Evolutionary conservation across 2,329 filamentous ascomycete species (phyloP).

Genomic region (Elsinoe ampelina): DNA sequence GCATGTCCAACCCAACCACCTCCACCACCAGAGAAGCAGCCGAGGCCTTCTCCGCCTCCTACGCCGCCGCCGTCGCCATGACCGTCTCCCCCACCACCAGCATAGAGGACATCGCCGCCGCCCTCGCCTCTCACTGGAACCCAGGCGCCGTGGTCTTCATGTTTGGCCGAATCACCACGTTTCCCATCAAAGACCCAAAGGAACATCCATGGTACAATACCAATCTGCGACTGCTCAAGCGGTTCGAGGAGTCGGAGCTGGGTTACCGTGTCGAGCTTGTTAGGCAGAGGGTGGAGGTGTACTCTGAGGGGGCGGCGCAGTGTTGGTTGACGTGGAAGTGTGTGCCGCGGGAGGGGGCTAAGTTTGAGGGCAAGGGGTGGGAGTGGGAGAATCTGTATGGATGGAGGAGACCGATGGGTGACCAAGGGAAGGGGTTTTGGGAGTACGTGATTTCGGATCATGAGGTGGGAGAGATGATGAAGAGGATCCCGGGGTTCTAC

Average conservation of each 20-base stretch:
- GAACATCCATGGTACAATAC: background rate
- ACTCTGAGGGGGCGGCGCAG: background rate
- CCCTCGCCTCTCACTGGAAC: background rate
- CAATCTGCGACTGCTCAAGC: background rate
- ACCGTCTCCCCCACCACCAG: background rate
- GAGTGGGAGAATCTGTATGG: background rate
- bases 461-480: background rate
- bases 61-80: background rate
- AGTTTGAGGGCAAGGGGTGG: background rate
- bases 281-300: background rate
- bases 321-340: background rate
- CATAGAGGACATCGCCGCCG: background rate
- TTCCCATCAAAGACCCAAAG: background rate
- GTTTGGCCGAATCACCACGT: background rate
- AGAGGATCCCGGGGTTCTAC: background rate
- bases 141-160: background rate
- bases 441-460: slow-evolving; percentile 4
- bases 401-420: background rate
- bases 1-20: background rate
- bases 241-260: background rate
- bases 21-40: background rate
- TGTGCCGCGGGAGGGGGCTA: background rate
- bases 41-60: background rate
- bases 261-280: background rate
- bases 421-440: slow-evolving; percentile 4